Evolutionary conservation across 2,329 filamentous ascomycete species (phyloP), one percentile per base, ranked within the genome.

Genomic region (Cordyceps fumosorosea): DNA sequence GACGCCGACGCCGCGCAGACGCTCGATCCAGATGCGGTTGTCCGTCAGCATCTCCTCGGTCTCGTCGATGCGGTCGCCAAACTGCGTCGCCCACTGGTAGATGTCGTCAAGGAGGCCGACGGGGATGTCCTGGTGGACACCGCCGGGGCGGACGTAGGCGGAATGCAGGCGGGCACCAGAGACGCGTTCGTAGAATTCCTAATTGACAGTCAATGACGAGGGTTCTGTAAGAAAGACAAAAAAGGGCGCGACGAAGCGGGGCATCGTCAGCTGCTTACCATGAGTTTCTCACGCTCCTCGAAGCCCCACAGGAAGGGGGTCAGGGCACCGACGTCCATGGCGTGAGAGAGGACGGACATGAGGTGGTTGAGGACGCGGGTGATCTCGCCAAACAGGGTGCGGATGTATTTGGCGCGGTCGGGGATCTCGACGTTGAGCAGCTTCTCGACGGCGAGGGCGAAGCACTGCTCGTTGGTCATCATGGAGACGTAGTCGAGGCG

Each of bases 391-490:
- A 99, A 99, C 80, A 99, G 0, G 40, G 93, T 98, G 68, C 95
- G 86, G 74, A 99, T 99, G 81, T 88, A 99, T 81, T 99, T 98
- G 70, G 95, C 95, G 72, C 95, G 85, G 67, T 95, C 89, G 26
- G 95, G 95, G 66, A 99, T 90, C 75, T 99, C 96, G 67, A 99
- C 83, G 77, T 99, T 99, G 71, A 99, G 82, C 64, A 99, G 84
- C 84, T 99, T 99, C 84, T 99, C 95, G 62, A 98, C 93, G 22
- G 92, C 95, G 67, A 99, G 84, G 44, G 92, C 87, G 78, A 91
- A 99, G 74, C 92, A 96, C 80, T 99, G 95, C 83, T 99, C 95
- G 78, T 99, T 99, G 72, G 95, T 99, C 95, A 99, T 99, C 96
- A 99, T 99, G 72, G 92, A 97, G 69, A 97, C 93, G 77, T 99